Evolutionary conservation across 139 green algal species (phyloP), one percentile per base, ranked within the genome.

Genomic region (Chlamydomonas incerta): DNA sequence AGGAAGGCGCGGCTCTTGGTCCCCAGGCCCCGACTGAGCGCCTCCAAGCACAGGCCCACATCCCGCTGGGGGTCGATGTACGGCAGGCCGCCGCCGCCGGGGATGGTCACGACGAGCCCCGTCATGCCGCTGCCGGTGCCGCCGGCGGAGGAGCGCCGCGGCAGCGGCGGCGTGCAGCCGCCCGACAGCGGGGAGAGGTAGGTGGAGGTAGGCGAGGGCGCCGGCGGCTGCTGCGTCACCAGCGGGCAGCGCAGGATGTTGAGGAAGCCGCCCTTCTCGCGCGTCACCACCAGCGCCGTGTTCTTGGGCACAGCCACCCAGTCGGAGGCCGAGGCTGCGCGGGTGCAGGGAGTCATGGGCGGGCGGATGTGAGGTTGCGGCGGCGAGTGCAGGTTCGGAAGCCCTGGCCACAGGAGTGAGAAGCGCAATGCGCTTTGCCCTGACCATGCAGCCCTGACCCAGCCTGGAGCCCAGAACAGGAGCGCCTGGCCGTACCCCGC

Each of bases 241-340:
- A 96, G 71, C 28, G 94, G 92, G 26, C 88, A 85, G 46, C 93
- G 92, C 83, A 98, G 57, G 46, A 96, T 90, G 88, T 95, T 97
- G n/a, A 98, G 73, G 68, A 93, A 94, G 74, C 93, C 94, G n/a
- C 86, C 91, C 89, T 95, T 96, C 76, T 98, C 95, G 0, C 93
- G 89, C 9, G 87, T 95, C 41, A 98, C 87, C 41, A 97, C 88
- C 52, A 98, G 77, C 34, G 92, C 93, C 41, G 90, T 96, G 93
- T 98, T 98, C 74, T 91, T 91, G 3, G 96, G 95, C 50, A 99
- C 96, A 4, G 91, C 86, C 26, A 97, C 95, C 97, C 97, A 99
- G 87, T 99, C 97, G 0, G 91, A 93, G 13, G 89, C 89, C 0
- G 90, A 93, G 6, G 87, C 87, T 89, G 88, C 33, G 77, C n/a